These are phyloP conservation scores for Apiotrichum veenhuisii DNA, from an alignment of 1,284 basidiomycete species.

Conservation along the genomic window DNA sequence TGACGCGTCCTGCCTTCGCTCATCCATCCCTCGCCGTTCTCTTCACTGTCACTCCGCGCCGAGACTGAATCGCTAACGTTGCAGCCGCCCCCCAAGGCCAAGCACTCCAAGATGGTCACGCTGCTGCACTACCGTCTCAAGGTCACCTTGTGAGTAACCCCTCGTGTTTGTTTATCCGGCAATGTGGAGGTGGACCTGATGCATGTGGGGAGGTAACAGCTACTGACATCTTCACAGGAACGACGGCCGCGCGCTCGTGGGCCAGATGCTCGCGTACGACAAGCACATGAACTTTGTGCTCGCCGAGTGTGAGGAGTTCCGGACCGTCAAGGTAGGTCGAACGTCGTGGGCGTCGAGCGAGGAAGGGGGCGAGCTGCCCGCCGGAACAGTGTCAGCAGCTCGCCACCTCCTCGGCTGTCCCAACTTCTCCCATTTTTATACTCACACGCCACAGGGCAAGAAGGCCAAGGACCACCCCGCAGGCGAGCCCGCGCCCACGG, in stretches of 20 bases:
- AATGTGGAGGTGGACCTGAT: not conserved
- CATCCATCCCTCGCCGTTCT: no score
- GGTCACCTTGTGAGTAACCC: constrained; percentile 67
- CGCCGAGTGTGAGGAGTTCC: constrained; percentile 94
- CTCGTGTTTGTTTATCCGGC: no score
- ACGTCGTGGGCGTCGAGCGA: no score
- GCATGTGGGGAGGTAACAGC: no score
- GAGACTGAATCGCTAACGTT: not conserved
- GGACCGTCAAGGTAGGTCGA: constrained; percentile 64
- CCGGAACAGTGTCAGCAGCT: no score
- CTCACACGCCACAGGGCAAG: constrained; percentile 36
- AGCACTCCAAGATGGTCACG: constrained; percentile 95
- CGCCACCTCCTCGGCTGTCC: no score
- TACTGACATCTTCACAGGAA: constrained; percentile 54
- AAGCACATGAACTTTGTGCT: constrained; percentile 99
- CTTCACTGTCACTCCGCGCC: no score
- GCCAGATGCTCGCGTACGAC: constrained; percentile 99
- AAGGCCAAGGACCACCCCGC: constrained; percentile 46
- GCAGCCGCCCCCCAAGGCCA: constrained; percentile 67
- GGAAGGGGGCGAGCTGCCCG: no score
- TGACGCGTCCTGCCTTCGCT: not conserved
- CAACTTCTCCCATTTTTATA: not conserved
- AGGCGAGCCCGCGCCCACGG: constrained; percentile 64
- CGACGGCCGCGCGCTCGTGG: constrained; percentile 91
- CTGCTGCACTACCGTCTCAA: constrained; percentile 97